Evolutionary conservation across 2,329 filamentous ascomycete genomes (phyloP), one percentile per base, ranked within the genome.

Genomic region (Calonectria hawksworthii): DNA sequence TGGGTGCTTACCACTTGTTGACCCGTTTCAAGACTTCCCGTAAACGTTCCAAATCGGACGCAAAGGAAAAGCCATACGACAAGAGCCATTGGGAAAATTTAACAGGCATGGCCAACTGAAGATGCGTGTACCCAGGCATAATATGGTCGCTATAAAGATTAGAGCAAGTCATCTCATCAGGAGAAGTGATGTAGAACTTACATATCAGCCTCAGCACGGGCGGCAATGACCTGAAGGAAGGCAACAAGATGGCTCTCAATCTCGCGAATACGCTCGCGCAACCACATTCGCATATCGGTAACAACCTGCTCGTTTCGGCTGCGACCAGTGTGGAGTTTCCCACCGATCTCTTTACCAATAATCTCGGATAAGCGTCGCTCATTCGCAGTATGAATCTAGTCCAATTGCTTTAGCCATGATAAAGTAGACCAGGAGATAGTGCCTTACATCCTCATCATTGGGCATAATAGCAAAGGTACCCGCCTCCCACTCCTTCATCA

Each of bases 41-140:
- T 75, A 98, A 88, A 67, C 95, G 92, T 87, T 97, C 91, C 41
- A 98, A 90, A 84, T 98, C 95, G 47, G 88, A 88, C 18, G 90
- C 88, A 82, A 98, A 96, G 41, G 92, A 90, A 65, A 92, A 91
- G 67, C 90, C 95, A 83, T 96, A 93, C 64, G 93, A 93, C 77
- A 98, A 86, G 82, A 98, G 88, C 94, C 94, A 96, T 82, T 97
- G 95, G 70, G 90, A 92, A 94, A 94, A 98, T 75, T 94, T 89
- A 79, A 98, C 92, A 1, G 95, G 95, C 86, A 94, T 86, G 1
- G 95, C 95, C 68, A 94, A 93, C 86, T 98, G 95, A 47, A 97
- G 87, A 85, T 98, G 95, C 16, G 95, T 98, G 86, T 98, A 98
- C 3, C 94, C 94, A 1, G 95, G 95, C 94, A 98, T 97, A 81